A percentile compares a stretch with the other conserved stretches of the same genome.
These are phyloP conservation scores for Penicillium glabrum DNA, from an alignment of 2,329 filamentous ascomycete species.

Conservation along the genomic window DNA sequence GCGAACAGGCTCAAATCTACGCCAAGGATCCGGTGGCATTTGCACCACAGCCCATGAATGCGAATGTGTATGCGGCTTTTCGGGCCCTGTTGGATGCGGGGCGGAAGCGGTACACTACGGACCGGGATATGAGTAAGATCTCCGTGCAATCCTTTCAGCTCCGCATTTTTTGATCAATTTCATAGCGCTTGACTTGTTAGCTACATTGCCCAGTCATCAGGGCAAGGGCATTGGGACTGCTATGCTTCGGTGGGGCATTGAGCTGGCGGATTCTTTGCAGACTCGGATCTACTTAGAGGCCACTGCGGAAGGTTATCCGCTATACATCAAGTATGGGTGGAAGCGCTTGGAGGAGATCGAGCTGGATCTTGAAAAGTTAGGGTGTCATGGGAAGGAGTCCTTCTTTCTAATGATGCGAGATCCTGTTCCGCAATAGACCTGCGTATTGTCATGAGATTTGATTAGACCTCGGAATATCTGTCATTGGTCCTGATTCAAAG, in stretches of 20 bases:
- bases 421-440: slow-evolving; percentile 4
- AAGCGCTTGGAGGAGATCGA: slow-evolving; percentile 36
- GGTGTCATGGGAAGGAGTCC: slow-evolving; percentile 17
- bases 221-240: slow-evolving; percentile 48
- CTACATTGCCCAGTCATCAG: slow-evolving; percentile 45
- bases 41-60: slow-evolving; percentile 48
- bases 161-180: not conserved
- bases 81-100: slow-evolving; percentile 15
- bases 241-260: slow-evolving; percentile 51
- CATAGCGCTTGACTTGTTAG: slow-evolving; percentile 48
- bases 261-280: slow-evolving; percentile 46
- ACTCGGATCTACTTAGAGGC: slow-evolving; percentile 53
- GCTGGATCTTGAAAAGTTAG: slow-evolving; percentile 37
- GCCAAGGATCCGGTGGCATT: slow-evolving; percentile 35
- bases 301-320: slow-evolving; percentile 46
- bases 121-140: slow-evolving; percentile 26
- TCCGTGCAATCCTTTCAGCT: not conserved
- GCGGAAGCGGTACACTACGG: slow-evolving; percentile 19
- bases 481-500: too few relatives aligned
- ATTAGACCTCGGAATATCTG: too few relatives aligned
- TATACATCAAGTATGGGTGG: slow-evolving; percentile 55
- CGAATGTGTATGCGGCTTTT: slow-evolving; percentile 34
- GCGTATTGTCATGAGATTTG: too few relatives aligned
- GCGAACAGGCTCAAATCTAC: slow-evolving; percentile 41
- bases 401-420: slow-evolving; percentile 30